phyloP scores from a whole-genome alignment of 441 rosid genomes.

The Gossypium davidsonii region DNA sequence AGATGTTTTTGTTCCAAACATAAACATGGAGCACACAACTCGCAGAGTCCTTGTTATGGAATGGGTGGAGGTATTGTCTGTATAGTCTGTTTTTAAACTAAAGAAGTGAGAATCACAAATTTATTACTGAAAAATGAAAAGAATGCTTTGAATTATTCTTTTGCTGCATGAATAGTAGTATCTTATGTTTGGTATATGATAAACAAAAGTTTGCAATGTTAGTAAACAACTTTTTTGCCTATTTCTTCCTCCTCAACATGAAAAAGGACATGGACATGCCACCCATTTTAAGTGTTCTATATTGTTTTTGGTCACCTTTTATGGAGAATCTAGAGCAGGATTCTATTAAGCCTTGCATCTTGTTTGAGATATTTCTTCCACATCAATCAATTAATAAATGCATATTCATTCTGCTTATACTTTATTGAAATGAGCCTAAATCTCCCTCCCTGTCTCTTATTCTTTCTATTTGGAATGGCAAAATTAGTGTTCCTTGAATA shows the following conservation, averaged over 20 bases:
- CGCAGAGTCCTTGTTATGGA: conserved; percentile 87
- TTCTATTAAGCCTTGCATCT: not conserved
- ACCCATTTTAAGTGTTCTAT: not conserved
- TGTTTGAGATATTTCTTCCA: not conserved
- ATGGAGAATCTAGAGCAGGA: not conserved
- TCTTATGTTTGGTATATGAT: not conserved
- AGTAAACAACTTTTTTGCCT: not conserved
- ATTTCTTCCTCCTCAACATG: not conserved
- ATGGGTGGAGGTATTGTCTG: conserved; percentile 78
- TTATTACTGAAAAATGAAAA: not conserved
- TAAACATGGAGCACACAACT: conserved; percentile 73
- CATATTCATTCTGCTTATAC: not conserved
- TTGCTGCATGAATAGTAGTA: not conserved
- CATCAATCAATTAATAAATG: not conserved
- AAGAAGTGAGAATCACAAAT: conserved; percentile 5
- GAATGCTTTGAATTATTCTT: conserved; percentile 1
- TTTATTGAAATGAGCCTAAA: not conserved
- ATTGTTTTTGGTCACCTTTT: not conserved
- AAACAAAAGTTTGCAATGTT: not conserved
- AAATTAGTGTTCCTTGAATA: not conserved
- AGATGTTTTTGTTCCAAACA: conserved; percentile 83
- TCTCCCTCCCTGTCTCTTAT: not conserved
- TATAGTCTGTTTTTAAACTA: not conserved
- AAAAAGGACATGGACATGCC: not conserved
- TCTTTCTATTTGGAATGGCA: not conserved